Percentiles rank a stretch among this genome's conserved stretches.
These are phyloP conservation scores for Mucor saturninus DNA, from an alignment of 371 early-diverging fungal genomes.

Conservation along the genomic window DNA sequence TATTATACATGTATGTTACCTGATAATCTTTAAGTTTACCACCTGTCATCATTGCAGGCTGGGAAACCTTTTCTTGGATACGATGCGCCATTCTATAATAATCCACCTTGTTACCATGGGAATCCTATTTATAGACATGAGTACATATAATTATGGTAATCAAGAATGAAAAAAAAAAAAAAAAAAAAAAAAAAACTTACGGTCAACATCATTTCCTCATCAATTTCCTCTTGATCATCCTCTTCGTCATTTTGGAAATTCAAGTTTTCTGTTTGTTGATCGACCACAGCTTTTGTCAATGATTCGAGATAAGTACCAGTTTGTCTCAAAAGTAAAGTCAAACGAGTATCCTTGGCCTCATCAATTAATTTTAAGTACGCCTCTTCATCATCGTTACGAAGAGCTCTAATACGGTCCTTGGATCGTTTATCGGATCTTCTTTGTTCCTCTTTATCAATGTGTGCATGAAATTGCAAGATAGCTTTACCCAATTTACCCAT, in stretches of 20 bases:
- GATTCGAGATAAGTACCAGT: slow-evolving; percentile 85
- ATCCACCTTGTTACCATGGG: slow-evolving; percentile 41
- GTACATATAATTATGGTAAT: background rate
- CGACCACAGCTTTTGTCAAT: slow-evolving; percentile 77
- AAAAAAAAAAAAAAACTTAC: slow-evolving; percentile 11
- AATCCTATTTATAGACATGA: background rate
- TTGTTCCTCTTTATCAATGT: slow-evolving; percentile 90
- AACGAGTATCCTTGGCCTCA: slow-evolving; percentile 92
- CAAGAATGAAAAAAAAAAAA: background rate
- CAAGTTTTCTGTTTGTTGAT: slow-evolving; percentile 74
- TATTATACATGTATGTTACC: slow-evolving; percentile 19
- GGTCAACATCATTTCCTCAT: slow-evolving; percentile 53
- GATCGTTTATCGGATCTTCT: slow-evolving; percentile 78
- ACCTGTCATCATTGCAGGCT: slow-evolving; percentile 83
- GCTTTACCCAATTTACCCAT: slow-evolving; percentile 75
- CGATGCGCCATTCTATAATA: slow-evolving; percentile 90
- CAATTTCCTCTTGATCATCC: slow-evolving; percentile 59
- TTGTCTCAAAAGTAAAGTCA: slow-evolving; percentile 85
- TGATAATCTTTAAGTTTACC: slow-evolving; percentile 97
- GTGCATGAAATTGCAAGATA: slow-evolving; percentile 78
- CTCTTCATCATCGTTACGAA: slow-evolving; percentile 93
- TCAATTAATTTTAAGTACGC: slow-evolving; percentile 93
- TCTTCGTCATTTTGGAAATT: slow-evolving; percentile 40
- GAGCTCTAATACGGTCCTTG: slow-evolving; percentile 93
- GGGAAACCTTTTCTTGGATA: slow-evolving; percentile 79